A percentile compares a stretch with the other conserved stretches of the same genome.
These are phyloP conservation scores for Didymella sp. DNA, from an alignment of 2,329 filamentous ascomycete genomes.

Conservation along the genomic window DNA sequence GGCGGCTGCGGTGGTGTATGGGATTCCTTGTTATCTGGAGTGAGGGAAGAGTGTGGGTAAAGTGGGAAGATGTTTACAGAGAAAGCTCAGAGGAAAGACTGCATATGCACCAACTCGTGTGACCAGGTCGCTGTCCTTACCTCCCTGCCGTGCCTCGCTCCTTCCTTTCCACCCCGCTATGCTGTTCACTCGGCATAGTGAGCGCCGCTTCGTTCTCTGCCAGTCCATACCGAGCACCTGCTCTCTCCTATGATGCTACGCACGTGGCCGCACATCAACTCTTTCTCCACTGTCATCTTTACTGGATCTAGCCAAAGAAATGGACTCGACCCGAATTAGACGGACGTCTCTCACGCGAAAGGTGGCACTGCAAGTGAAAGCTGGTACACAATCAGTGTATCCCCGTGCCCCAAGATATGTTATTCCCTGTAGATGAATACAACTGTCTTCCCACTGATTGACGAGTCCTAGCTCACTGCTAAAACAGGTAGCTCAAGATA, in stretches of 20 bases:
- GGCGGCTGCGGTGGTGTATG: slow-evolving; percentile 92
- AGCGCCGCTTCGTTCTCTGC: too few species aligned
- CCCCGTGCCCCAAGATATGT: not conserved
- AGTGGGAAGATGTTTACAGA: not conserved
- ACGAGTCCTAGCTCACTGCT: not conserved
- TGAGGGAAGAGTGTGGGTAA: slow-evolving; percentile 4
- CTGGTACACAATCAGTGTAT: not conserved
- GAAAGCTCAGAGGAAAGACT: not conserved
- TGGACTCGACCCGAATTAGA: not conserved
- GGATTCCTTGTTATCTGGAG: slow-evolving; percentile 84
- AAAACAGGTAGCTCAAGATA: not conserved
- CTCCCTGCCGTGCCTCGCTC: not conserved
- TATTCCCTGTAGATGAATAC: not conserved
- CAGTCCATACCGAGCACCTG: too few species aligned
- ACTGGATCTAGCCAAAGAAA: not conserved
- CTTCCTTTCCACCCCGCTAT: too few species aligned
- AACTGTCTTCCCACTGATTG: not conserved
- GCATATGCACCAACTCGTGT: not conserved
- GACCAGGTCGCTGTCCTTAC: not conserved
- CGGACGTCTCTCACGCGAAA: not conserved
- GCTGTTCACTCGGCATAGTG: too few species aligned
- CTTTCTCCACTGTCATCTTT: too few species aligned
- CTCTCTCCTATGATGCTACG: too few species aligned
- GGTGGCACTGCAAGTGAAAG: not conserved
- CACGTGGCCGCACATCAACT: too few species aligned